phyloP scores from a whole-genome alignment of 2,329 filamentous ascomycete genomes.

The Aspergillus fijiensis region DNA sequence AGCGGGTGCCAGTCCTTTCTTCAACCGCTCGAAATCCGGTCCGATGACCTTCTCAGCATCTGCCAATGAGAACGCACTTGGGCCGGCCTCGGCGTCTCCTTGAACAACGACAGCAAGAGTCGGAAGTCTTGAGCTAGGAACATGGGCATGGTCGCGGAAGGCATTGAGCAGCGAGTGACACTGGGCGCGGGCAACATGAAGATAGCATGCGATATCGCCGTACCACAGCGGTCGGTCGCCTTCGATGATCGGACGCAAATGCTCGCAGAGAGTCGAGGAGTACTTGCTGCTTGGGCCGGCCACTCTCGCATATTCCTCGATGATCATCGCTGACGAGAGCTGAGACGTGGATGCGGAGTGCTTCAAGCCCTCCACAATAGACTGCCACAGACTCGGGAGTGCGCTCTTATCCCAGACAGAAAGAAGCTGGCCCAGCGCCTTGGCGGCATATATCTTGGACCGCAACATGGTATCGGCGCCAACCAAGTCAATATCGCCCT shows the following conservation, averaged over 20 bases:
- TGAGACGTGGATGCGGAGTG: slow-evolving; percentile 83
- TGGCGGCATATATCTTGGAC: slow-evolving; percentile 82
- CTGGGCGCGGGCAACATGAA: slow-evolving; percentile 85
- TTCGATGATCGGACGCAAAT: slow-evolving; percentile 75
- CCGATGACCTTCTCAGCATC: slow-evolving; percentile 86
- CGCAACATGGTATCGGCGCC: slow-evolving; percentile 84
- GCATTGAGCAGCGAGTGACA: slow-evolving; percentile 86
- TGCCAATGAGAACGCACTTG: slow-evolving; percentile 82
- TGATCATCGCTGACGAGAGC: slow-evolving; percentile 74
- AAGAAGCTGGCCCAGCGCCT: slow-evolving; percentile 82
- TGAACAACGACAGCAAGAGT: slow-evolving; percentile 87
- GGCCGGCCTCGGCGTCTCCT: slow-evolving; percentile 86
- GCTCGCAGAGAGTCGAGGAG: slow-evolving; percentile 47
- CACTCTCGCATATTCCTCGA: slow-evolving; percentile 81
- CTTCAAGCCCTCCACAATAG: slow-evolving; percentile 68
- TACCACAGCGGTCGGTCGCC: slow-evolving; percentile 79
- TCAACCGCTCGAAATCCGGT: slow-evolving; percentile 82
- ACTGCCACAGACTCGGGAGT: slow-evolving; percentile 53
- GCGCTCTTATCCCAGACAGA: slow-evolving; percentile 65
- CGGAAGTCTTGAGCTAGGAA: slow-evolving; percentile 72
- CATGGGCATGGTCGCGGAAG: slow-evolving; percentile 87
- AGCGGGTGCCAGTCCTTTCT: slow-evolving; percentile 83
- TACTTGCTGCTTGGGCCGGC: slow-evolving; percentile 35
- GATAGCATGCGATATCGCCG: slow-evolving; percentile 82
- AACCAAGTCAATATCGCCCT: slow-evolving; percentile 92